A percentile compares a stretch with the other conserved stretches of the same genome.
Evolutionary conservation across 805 yeast species (phyloP).

Genomic region (Metschnikowia proteae): DNA sequence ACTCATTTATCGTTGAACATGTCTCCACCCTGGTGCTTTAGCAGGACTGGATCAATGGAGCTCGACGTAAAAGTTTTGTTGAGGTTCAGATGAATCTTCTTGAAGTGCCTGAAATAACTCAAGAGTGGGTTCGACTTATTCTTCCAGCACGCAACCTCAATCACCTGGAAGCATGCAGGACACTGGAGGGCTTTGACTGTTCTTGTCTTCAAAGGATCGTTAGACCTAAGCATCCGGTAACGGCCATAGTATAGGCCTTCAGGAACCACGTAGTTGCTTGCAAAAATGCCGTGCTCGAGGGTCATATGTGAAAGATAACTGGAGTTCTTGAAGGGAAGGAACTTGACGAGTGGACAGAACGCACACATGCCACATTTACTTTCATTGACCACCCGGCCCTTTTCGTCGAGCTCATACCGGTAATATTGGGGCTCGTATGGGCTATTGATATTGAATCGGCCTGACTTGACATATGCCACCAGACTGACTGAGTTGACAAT

Average conservation of each 20-base stretch:
- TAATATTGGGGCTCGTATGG: slow-evolving; percentile 34
- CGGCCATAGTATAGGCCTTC: slow-evolving; percentile 29
- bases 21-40: slow-evolving; percentile 12
- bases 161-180: slow-evolving; percentile 25
- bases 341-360: slow-evolving; percentile 27
- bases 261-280: slow-evolving; percentile 30
- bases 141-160: slow-evolving; percentile 30
- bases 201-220: slow-evolving; percentile 15
- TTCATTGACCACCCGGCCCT: slow-evolving; percentile 21
- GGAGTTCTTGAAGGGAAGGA: slow-evolving; percentile 31
- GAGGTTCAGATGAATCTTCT: slow-evolving; percentile 22
- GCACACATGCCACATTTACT: slow-evolving; percentile 34
- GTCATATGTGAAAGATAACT: slow-evolving; percentile 33
- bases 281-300: slow-evolving; percentile 32
- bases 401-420: slow-evolving; percentile 24
- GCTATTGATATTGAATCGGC: slow-evolving; percentile 17
- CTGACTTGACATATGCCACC: slow-evolving; percentile 22
- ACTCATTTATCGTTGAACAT: background rate
- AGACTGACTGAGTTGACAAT: slow-evolving; percentile 19
- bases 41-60: slow-evolving; percentile 13
- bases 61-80: slow-evolving; percentile 15
- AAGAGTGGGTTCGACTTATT: slow-evolving; percentile 26
- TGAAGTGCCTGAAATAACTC: slow-evolving; percentile 30
- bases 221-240: slow-evolving; percentile 20
- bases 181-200: slow-evolving; percentile 26